These are phyloP conservation scores for Paraurostyla sp. DNA, from an alignment of 73 alveolate species.

Conservation along the genomic window DNA sequence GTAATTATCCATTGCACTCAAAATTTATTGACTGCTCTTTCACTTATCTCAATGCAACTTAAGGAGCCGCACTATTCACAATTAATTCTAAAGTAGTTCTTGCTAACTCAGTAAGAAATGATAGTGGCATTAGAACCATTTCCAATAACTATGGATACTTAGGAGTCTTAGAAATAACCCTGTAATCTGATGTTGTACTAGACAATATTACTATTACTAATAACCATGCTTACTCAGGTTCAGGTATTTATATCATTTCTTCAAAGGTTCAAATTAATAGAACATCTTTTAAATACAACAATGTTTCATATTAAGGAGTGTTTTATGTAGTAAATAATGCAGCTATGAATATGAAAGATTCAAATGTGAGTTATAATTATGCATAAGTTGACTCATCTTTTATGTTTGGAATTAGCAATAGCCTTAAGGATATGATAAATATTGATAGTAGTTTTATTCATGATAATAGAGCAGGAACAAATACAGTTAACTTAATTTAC, in stretches of 20 bases:
- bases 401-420: not conserved
- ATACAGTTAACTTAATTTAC: not conserved
- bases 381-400: not conserved
- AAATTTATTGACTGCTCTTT: not conserved
- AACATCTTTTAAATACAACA: not conserved
- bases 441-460: not conserved
- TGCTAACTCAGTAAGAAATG: not conserved
- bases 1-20: not conserved
- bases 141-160: not conserved
- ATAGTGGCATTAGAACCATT: not conserved
- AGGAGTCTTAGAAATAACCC: not conserved
- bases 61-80: not conserved
- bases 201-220: not conserved
- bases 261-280: not conserved
- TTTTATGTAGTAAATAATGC: not conserved
- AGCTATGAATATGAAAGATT: not conserved
- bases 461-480: not conserved
- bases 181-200: not conserved
- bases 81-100: not conserved
- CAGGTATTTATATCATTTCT: not conserved
- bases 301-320: not conserved
- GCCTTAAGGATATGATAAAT: not conserved
- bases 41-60: not conserved
- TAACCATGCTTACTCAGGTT: not conserved
- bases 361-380: not conserved